Conservation (phyloP, 371 early-diverging fungal species). For the Rhizopus arrhizus region DNA sequence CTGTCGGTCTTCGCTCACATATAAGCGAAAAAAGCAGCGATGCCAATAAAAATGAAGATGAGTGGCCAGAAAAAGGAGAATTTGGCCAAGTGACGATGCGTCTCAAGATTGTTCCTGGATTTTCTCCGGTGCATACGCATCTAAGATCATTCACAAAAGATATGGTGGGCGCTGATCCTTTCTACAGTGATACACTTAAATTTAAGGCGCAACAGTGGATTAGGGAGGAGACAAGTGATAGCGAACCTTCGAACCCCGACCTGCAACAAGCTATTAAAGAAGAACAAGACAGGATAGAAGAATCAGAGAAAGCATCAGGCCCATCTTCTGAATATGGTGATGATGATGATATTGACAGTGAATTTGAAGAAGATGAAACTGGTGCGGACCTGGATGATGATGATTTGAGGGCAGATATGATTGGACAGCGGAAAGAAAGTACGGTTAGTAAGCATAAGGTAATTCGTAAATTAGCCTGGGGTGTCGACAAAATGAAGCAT, state of each 20-base stretch:
- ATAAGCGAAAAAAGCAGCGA: conserved; percentile 14
- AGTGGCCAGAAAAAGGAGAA: conserved; percentile 31
- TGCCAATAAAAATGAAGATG: conserved; percentile 43
- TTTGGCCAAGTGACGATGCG: conserved; percentile 31
- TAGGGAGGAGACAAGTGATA: conserved; percentile 13
- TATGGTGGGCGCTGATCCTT: conserved; percentile 45
- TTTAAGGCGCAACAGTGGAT: conserved; percentile 41
- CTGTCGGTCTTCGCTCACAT: conserved; percentile 27
- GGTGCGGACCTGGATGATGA: conserved; percentile 18
- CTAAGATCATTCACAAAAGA: conserved; percentile 33
- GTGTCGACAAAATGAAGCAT: conserved; percentile 38
- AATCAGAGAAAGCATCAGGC: conserved; percentile 11
- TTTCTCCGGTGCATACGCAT: conserved; percentile 45
- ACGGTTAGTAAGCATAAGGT: conserved; percentile 36
- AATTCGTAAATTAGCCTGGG: conserved; percentile 37
- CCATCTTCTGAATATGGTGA: conserved; percentile 36
- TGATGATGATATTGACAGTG: conserved; percentile 14
- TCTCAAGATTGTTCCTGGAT: conserved; percentile 40
- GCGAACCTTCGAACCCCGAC: conserved; percentile 9
- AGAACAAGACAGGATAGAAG: conserved; percentile 7
- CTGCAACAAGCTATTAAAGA: conserved; percentile 19
- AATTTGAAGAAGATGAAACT: conserved; percentile 15
- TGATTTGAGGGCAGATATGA: conserved; percentile 28
- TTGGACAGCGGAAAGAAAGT: conserved; percentile 17
- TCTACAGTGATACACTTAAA: conserved; percentile 32